Evolutionary conservation across 768 basidiomycete species (phyloP).

Genomic region (Tylopilus intermedius): DNA sequence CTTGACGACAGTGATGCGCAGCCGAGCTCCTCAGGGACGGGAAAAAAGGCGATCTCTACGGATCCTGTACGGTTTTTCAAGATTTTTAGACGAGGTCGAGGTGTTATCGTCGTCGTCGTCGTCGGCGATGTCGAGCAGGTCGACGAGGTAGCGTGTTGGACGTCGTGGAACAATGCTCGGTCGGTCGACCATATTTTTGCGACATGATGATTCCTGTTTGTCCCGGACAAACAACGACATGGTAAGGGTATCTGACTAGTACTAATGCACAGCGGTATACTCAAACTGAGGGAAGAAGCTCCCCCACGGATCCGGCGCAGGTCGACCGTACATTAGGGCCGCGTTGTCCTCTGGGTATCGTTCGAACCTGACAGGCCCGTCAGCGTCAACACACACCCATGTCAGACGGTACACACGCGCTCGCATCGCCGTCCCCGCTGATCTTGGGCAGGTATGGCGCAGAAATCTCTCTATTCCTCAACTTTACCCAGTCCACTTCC

Average conservation of each 20-base stretch:
- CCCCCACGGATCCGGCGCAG: slow-evolving; percentile 58
- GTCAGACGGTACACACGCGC: slow-evolving; percentile 57
- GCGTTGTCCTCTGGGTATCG: slow-evolving; percentile 73
- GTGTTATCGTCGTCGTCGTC: slow-evolving; percentile 1
- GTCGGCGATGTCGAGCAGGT: slow-evolving; percentile 5
- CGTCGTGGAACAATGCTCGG: slow-evolving; percentile 22
- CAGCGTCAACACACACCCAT: neutral
- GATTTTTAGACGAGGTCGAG: slow-evolving; percentile 47
- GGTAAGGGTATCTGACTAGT: neutral
- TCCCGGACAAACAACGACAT: slow-evolving; percentile 21
- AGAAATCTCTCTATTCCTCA: slow-evolving; percentile 80
- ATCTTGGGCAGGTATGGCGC: slow-evolving; percentile 95
- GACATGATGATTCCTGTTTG: slow-evolving; percentile 35
- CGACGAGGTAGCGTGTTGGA: neutral
- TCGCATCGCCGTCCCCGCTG: slow-evolving; percentile 89
- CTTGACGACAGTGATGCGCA: neutral
- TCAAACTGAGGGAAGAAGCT: slow-evolving; percentile 74
- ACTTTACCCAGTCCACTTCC: slow-evolving; percentile 87
- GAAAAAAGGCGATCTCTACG: slow-evolving; percentile 49
- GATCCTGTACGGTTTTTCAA: slow-evolving; percentile 59
- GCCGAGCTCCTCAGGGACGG: neutral
- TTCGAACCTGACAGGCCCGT: slow-evolving; percentile 52
- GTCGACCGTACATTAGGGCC: slow-evolving; percentile 53
- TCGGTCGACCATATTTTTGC: slow-evolving; percentile 30
- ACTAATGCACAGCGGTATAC: slow-evolving; percentile 44